A percentile compares a stretch with the other conserved stretches of the same genome.
phyloP scores from a whole-genome alignment of 2,329 filamentous ascomycete genomes.

The Fusarium mundagurra region DNA sequence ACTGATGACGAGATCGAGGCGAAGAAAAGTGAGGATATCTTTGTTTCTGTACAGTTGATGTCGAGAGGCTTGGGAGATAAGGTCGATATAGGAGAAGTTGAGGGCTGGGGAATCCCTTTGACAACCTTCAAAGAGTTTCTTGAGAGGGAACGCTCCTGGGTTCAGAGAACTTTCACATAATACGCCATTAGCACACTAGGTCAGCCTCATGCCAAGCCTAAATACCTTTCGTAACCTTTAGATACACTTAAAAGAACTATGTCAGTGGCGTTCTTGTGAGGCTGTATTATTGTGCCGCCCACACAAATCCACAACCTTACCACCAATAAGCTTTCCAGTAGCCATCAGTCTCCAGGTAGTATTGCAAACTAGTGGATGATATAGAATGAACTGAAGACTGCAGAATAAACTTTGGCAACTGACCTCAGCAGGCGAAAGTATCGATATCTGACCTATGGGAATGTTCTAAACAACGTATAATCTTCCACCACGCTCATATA shows the following conservation, averaged over 20 bases:
- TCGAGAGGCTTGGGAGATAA: neutral
- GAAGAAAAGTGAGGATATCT: neutral
- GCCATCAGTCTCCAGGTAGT: neutral
- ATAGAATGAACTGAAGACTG: neutral
- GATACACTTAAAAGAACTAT: neutral
- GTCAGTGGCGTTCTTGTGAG: no score
- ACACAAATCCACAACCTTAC: neutral
- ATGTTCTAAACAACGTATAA: neutral
- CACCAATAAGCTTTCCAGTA: neutral
- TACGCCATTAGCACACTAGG: rapidly evolving
- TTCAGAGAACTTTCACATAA: neutral
- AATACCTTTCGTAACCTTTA: neutral
- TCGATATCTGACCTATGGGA: no score
- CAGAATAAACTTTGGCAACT: neutral
- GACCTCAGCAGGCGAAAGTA: neutral
- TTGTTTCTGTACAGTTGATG: neutral
- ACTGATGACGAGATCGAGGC: neutral
- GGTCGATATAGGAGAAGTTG: neutral
- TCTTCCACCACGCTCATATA: neutral
- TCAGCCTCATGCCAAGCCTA: no score
- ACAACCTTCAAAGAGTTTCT: neutral
- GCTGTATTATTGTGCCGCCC: neutral
- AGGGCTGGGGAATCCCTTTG: neutral
- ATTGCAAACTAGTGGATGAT: neutral
- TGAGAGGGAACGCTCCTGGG: neutral